phyloP scores from a whole-genome alignment of 164 flowering plant species.

The Chloranthus sessilifolius region DNA sequence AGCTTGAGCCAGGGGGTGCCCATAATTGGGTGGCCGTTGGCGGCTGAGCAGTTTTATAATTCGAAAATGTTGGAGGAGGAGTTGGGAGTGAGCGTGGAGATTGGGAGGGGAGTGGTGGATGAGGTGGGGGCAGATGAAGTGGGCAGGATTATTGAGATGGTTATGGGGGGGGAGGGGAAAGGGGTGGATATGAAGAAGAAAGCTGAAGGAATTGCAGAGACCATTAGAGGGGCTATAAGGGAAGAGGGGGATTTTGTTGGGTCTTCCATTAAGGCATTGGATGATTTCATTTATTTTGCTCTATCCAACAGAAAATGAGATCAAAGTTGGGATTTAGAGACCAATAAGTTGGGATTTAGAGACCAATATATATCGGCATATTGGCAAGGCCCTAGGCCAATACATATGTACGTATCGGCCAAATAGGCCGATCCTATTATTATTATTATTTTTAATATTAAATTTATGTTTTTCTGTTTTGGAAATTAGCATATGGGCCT shows the following conservation, averaged over 20 bases:
- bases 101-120: slow-evolving; percentile 2
- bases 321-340: too few species aligned
- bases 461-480: too few species aligned
- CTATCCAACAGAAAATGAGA: too few species aligned
- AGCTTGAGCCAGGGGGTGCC: slow-evolving; percentile 16
- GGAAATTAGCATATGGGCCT: too few species aligned
- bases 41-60: slow-evolving; percentile 11
- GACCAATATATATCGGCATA: too few species aligned
- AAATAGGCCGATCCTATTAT: too few species aligned
- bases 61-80: slow-evolving; percentile 17
- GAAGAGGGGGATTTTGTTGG: slow-evolving; percentile 4
- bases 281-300: slow-evolving; percentile 6
- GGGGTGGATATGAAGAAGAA: slow-evolving; percentile 12
- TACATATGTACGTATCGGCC: too few species aligned
- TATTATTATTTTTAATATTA: too few species aligned
- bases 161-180: slow-evolving; percentile 10
- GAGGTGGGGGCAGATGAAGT: neutral
- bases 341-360: too few species aligned
- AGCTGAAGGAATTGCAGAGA: slow-evolving; percentile 2
- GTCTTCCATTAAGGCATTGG: slow-evolving; percentile 7
- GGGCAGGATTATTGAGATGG: neutral
- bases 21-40: slow-evolving; percentile 15
- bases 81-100: slow-evolving; percentile 7
- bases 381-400: too few species aligned
- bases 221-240: slow-evolving; percentile 2